These are phyloP conservation scores for Solanum tarapatanum DNA, from an alignment of 257 asterid species.

Conservation along the genomic window DNA sequence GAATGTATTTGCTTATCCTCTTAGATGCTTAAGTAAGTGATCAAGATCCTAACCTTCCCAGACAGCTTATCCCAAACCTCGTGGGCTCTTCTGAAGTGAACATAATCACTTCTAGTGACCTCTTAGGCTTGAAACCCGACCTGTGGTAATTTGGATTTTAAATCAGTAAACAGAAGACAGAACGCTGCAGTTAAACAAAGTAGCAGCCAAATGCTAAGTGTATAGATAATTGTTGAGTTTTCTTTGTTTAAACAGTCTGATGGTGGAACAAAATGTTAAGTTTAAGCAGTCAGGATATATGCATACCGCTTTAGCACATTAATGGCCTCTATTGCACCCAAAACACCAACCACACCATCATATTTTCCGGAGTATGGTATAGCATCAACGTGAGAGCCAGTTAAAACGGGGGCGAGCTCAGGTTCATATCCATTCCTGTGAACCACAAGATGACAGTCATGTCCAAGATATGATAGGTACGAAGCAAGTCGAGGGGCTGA, in stretches of 20 bases:
- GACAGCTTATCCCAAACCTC: slow-evolving; percentile 87
- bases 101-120: slow-evolving; percentile 90
- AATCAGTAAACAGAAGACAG: background rate
- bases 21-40: background rate
- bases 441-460: background rate
- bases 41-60: slow-evolving; percentile 61
- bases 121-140: slow-evolving; percentile 75
- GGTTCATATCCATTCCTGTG: slow-evolving; percentile 68
- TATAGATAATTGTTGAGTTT: background rate
- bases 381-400: slow-evolving; percentile 93
- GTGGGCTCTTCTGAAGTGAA: slow-evolving; percentile 99
- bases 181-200: background rate
- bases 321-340: slow-evolving; percentile 97
- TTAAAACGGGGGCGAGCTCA: slow-evolving; percentile 64
- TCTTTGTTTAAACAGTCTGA: background rate
- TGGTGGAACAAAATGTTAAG: background rate
- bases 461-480: background rate
- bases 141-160: slow-evolving; percentile 19
- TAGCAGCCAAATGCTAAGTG: background rate
- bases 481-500: background rate
- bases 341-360: slow-evolving; percentile 91
- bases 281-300: background rate
- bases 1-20: background rate
- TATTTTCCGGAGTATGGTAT: slow-evolving; percentile 94
- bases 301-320: slow-evolving; percentile 67